phyloP scores from a whole-genome alignment of 192 early-diverging fungal species.

The Allomyces arbusculus region DNA sequence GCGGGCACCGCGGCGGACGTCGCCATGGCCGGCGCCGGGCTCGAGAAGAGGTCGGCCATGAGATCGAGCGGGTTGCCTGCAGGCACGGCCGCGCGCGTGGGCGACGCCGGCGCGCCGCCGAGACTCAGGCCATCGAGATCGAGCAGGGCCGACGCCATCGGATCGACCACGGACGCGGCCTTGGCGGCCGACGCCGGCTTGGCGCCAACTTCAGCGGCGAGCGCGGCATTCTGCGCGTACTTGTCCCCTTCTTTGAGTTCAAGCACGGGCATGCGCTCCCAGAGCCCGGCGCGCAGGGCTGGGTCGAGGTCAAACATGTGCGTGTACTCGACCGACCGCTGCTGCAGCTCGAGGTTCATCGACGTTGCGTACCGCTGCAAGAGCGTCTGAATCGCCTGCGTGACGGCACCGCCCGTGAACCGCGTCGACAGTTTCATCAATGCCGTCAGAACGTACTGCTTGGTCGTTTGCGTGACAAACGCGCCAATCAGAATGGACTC shows the following conservation, averaged over 20 bases:
- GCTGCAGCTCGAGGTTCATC: constrained; percentile 80
- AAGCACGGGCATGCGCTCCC: constrained; percentile 85
- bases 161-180: constrained; percentile 4
- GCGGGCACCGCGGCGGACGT: constrained; percentile 6
- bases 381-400: constrained; percentile 29
- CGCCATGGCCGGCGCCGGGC: neutral
- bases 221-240: constrained; percentile 7
- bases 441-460: constrained; percentile 68
- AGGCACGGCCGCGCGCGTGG: constrained; percentile 6
- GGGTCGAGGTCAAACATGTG: constrained; percentile 55
- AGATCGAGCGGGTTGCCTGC: constrained; percentile 38
- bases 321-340: constrained; percentile 78
- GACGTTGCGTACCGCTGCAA: constrained; percentile 41
- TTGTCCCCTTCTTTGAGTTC: constrained; percentile 30
- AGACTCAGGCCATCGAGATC: neutral
- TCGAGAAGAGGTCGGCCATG: constrained; percentile 25
- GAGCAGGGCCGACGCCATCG: neutral
- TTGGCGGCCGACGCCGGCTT: constrained; percentile 6
- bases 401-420: constrained; percentile 30
- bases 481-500: constrained; percentile 57
- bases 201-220: neutral
- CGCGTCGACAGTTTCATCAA: constrained; percentile 74
- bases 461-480: constrained; percentile 53
- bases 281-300: constrained; percentile 45
- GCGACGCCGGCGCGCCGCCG: constrained; percentile 1